These are phyloP conservation scores for Xylariaceae sp. DNA, from an alignment of 2,329 filamentous ascomycete species.

Conservation along the genomic window DNA sequence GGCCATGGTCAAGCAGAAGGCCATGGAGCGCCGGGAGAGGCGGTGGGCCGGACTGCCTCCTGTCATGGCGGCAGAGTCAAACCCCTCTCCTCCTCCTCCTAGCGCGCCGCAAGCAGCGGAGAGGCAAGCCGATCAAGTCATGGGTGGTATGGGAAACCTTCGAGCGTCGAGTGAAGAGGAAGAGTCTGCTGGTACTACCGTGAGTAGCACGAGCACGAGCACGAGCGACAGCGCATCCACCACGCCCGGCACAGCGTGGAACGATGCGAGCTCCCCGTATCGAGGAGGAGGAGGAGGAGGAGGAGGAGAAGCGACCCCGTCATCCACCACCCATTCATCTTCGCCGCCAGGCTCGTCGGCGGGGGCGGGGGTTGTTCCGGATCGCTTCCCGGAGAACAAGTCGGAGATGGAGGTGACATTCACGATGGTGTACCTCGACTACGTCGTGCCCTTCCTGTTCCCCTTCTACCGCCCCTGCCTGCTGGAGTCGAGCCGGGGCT, in stretches of 20 bases:
- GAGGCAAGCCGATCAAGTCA: background rate
- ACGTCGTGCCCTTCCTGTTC: conserved; percentile 57
- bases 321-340: background rate
- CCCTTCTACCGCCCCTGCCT: conserved; percentile 56
- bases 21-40: conserved; percentile 43
- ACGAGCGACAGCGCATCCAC: background rate
- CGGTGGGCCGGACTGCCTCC: conserved; percentile 37
- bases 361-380: background rate
- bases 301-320: background rate
- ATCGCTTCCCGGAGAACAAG: conserved; percentile 11
- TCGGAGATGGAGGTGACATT: conserved; percentile 30
- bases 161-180: background rate
- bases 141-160: background rate
- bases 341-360: conserved; percentile 2
- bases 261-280: too few species aligned
- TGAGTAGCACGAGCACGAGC: background rate
- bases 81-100: conserved; percentile 7
- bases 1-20: conserved; percentile 50
- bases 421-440: conserved; percentile 56
- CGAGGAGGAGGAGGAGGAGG: background rate
- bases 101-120: conserved; percentile 1
- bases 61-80: too few species aligned
- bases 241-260: too few species aligned
- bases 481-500: conserved; percentile 52
- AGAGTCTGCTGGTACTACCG: background rate